Evolutionary conservation across 495 filamentous ascomycete species (phyloP).

Genomic region (Penicillium arizonense): DNA sequence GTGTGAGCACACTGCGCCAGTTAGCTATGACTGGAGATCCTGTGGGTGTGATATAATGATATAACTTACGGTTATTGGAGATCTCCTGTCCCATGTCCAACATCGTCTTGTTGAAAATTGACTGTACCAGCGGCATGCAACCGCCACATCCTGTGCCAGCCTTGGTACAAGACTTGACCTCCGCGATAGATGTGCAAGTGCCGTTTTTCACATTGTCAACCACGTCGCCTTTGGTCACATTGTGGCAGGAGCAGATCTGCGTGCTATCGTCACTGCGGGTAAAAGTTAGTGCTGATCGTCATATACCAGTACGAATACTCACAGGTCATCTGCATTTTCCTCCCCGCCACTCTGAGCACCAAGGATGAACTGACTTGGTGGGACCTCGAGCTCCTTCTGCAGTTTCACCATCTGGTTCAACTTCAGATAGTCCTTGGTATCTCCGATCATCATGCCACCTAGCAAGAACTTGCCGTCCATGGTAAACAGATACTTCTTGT

Average conservation of each 20-base stretch:
- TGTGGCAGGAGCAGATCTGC: conserved; percentile 95
- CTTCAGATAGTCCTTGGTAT: conserved; percentile 92
- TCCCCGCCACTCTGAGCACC: conserved; percentile 73
- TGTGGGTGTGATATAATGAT: conserved; percentile 1
- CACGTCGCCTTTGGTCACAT: conserved; percentile 88
- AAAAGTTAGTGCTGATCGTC: background rate
- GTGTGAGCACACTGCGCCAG: conserved; percentile 66
- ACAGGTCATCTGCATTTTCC: conserved; percentile 70
- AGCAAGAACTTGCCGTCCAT: conserved; percentile 89
- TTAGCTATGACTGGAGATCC: conserved; percentile 8
- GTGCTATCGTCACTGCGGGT: conserved; percentile 68
- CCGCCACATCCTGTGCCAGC: conserved; percentile 94
- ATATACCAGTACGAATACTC: conserved; percentile 18
- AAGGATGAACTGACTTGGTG: conserved; percentile 87
- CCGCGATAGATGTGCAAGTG: conserved; percentile 78
- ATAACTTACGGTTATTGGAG: conserved; percentile 65
- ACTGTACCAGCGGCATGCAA: conserved; percentile 88
- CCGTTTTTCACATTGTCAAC: conserved; percentile 73
- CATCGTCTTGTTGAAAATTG: conserved; percentile 94
- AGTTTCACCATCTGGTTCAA: conserved; percentile 91
- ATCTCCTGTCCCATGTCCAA: conserved; percentile 86
- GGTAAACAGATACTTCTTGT: conserved; percentile 96
- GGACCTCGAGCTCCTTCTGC: conserved; percentile 78
- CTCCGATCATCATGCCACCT: conserved; percentile 98
- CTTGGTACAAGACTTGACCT: conserved; percentile 93